Percentiles rank a stretch among this genome's conserved stretches.
phyloP scores from a whole-genome alignment of 495 filamentous ascomycete species.

The Usnea hakonensis region DNA sequence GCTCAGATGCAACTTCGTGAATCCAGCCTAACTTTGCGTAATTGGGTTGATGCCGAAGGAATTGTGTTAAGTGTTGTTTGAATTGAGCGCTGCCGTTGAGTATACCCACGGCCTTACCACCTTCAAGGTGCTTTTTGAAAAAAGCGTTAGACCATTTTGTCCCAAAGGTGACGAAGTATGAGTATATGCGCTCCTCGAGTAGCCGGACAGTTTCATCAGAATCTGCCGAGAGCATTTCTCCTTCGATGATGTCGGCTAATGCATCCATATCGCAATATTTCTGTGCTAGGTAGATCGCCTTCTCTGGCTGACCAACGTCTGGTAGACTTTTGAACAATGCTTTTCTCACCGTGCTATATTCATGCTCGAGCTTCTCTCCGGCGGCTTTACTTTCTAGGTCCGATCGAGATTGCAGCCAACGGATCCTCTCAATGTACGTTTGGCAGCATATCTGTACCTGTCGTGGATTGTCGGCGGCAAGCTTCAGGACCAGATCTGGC shows the following conservation, averaged over 20 bases:
- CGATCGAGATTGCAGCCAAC: conserved; percentile 49
- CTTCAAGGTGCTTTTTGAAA: conserved; percentile 65
- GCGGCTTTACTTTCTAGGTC: conserved; percentile 40
- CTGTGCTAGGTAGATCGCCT: conserved; percentile 66
- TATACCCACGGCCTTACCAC: conserved; percentile 54
- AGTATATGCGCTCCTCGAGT: conserved; percentile 42
- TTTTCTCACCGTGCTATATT: conserved; percentile 47
- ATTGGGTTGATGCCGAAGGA: conserved; percentile 58
- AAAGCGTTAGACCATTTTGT: conserved; percentile 69
- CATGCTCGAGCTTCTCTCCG: conserved; percentile 39
- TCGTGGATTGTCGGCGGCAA: conserved; percentile 45
- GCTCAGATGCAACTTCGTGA: conserved; percentile 70
- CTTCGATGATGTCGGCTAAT: conserved; percentile 53
- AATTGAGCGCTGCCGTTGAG: conserved; percentile 57
- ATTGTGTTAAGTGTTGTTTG: conserved; percentile 61
- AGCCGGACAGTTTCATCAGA: conserved; percentile 5
- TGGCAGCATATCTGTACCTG: conserved; percentile 52
- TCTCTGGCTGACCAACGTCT: conserved; percentile 57
- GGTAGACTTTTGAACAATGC: conserved; percentile 55
- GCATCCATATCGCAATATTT: conserved; percentile 62
- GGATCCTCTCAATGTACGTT: conserved; percentile 52
- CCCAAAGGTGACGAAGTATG: conserved; percentile 69
- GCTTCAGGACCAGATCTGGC: conserved; percentile 34
- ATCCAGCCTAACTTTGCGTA: conserved; percentile 85
- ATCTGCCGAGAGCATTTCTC: conserved; percentile 21